phyloP scores from a whole-genome alignment of 257 asterid genomes.

The Salvia rosmarinus region DNA sequence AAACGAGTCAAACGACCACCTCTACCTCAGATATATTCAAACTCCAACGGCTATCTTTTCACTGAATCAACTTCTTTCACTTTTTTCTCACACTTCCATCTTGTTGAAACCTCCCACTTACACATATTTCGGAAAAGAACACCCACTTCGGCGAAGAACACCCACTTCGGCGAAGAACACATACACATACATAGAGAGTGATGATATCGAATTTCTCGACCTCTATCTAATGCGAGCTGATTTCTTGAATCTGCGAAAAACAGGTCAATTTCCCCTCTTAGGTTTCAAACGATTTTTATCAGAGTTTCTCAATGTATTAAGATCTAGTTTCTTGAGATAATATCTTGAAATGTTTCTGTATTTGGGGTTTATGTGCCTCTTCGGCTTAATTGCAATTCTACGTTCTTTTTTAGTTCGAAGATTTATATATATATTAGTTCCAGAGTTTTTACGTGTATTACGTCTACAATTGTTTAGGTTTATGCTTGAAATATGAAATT shows the following conservation, averaged over 20 bases:
- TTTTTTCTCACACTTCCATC: conserved; percentile 24
- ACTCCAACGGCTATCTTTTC: conserved; percentile 52
- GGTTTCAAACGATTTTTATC: conserved; percentile 20
- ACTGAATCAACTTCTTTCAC: conserved; percentile 31
- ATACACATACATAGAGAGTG: not conserved
- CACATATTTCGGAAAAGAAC: not conserved
- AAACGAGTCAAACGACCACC: conserved; percentile 33
- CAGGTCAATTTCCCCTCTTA: conserved; percentile 22
- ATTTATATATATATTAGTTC: no score
- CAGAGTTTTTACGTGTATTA: not conserved
- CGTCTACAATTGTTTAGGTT: not conserved
- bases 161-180: not conserved
- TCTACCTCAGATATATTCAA: conserved; percentile 32
- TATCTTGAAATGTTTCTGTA: conserved; percentile 10
- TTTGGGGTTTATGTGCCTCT: not conserved
- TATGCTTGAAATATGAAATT: not conserved
- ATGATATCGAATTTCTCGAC: conserved; percentile 9
- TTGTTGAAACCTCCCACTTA: conserved; percentile 22
- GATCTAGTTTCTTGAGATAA: not conserved
- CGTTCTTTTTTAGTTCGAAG: not conserved
- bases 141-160: not conserved
- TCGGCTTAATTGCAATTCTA: not conserved
- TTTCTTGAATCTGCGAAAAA: conserved; percentile 26
- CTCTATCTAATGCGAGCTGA: conserved; percentile 35
- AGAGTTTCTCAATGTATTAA: not conserved